Percentiles rank a stretch among this genome's conserved stretches.
Conservation (phyloP, 257 asterid species). For the Capsicum pubescens region DNA sequence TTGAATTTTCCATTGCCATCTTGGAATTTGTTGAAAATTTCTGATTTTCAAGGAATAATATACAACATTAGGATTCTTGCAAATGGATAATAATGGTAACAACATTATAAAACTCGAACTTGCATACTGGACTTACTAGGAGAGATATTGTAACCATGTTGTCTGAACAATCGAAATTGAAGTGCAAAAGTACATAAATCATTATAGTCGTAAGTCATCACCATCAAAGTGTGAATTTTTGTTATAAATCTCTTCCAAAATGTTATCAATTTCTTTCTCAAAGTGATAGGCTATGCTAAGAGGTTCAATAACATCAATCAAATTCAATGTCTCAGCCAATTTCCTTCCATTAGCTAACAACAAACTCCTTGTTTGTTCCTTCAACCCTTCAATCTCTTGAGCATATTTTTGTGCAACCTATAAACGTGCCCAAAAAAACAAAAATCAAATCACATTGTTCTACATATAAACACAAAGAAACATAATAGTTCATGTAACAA, state of each 20-base stretch:
- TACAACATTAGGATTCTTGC: not conserved
- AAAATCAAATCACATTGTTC: too few relatives aligned
- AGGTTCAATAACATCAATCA: constrained; percentile 41
- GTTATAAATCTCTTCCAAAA: constrained; percentile 10
- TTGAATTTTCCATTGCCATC: constrained; percentile 36
- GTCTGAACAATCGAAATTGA: constrained; percentile 47
- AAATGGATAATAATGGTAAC: not conserved
- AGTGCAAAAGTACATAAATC: constrained; percentile 38
- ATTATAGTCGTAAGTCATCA: not conserved
- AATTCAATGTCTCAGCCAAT: constrained; percentile 27
- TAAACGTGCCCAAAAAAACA: too few relatives aligned
- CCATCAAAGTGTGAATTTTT: not conserved
- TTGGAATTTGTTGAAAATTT: constrained; percentile 8
- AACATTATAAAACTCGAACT: not conserved
- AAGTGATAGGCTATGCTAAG: constrained; percentile 47
- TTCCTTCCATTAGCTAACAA: not conserved
- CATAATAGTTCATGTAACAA: too few relatives aligned
- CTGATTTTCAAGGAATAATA: not conserved
- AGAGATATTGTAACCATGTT: constrained; percentile 44
- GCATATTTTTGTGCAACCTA: too few relatives aligned
- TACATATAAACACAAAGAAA: too few relatives aligned
- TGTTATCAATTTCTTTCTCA: constrained; percentile 40
- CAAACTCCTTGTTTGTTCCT: too few relatives aligned
- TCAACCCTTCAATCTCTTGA: too few relatives aligned
- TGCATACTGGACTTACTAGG: constrained; percentile 30